Evolutionary conservation across 176 grass and related monocot genomes (phyloP).

Genomic region (Echinochloa phyllopogon): DNA sequence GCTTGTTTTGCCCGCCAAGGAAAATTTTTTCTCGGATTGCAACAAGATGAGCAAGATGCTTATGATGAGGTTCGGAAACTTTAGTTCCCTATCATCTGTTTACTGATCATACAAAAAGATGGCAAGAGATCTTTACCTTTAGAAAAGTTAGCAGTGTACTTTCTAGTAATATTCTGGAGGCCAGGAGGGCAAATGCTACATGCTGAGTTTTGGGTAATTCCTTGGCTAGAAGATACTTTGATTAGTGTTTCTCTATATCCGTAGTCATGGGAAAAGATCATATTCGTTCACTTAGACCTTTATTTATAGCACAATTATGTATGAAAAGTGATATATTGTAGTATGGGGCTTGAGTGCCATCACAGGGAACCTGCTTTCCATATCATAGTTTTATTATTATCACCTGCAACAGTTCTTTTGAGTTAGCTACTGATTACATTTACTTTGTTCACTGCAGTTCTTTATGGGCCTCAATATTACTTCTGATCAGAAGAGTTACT

Average conservation of each 20-base stretch:
- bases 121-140: not conserved
- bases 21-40: conserved; percentile 72
- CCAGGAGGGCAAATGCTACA: not conserved
- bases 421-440: conserved; percentile 4
- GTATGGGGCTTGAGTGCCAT: conserved; percentile 12
- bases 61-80: conserved; percentile 73
- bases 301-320: conserved; percentile 13
- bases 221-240: conserved; percentile 12
- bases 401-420: not conserved
- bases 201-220: not conserved
- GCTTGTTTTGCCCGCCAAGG: conserved; percentile 85
- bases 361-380: conserved; percentile 6
- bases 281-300: not conserved
- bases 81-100: not conserved
- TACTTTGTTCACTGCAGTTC: not conserved
- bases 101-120: not conserved
- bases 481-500: not conserved
- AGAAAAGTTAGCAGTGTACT: not conserved
- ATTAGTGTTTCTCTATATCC: conserved; percentile 10
- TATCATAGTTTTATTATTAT: conserved; percentile 10
- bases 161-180: not conserved
- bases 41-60: conserved; percentile 58
- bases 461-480: not conserved
- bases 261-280: not conserved
- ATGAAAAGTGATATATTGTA: conserved; percentile 24